These are phyloP conservation scores for Alternaria arbusti DNA, from an alignment of 2,329 filamentous ascomycete species.

Conservation along the genomic window DNA sequence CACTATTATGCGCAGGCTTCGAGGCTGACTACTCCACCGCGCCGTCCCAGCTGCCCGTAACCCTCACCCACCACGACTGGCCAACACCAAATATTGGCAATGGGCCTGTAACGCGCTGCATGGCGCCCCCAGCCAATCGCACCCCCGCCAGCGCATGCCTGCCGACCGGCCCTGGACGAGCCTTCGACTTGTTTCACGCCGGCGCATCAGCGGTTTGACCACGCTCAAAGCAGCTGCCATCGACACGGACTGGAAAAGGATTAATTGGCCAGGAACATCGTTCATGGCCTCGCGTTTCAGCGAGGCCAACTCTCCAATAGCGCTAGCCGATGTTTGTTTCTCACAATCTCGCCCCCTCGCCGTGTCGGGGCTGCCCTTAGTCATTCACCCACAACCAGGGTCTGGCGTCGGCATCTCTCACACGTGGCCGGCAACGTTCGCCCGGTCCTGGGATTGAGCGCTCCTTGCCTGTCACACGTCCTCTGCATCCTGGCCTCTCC, in stretches of 20 bases:
- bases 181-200: constrained; percentile 38
- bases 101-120: constrained; percentile 22
- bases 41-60: constrained; percentile 4
- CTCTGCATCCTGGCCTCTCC: neutral
- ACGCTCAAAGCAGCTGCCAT: constrained; percentile 28
- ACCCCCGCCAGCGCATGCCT: constrained; percentile 18
- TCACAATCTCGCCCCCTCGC: neutral
- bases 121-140: constrained; percentile 33
- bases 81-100: neutral
- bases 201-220: constrained; percentile 36
- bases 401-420: constrained; percentile 1
- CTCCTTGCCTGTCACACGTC: constrained; percentile 1
- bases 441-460: neutral
- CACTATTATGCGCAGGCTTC: neutral
- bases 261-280: constrained; percentile 22
- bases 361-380: neutral
- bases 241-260: constrained; percentile 2
- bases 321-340: constrained; percentile 3
- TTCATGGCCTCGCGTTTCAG: constrained; percentile 30
- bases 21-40: constrained; percentile 7
- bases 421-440: constrained; percentile 21
- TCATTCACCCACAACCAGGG: neutral
- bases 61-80: neutral
- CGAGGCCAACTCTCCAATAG: neutral
- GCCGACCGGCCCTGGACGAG: constrained; percentile 21